Evolutionary conservation across 768 basidiomycete genomes (phyloP), one percentile per base, ranked within the genome.

Genomic region (Xerocomellus amylosporus): DNA sequence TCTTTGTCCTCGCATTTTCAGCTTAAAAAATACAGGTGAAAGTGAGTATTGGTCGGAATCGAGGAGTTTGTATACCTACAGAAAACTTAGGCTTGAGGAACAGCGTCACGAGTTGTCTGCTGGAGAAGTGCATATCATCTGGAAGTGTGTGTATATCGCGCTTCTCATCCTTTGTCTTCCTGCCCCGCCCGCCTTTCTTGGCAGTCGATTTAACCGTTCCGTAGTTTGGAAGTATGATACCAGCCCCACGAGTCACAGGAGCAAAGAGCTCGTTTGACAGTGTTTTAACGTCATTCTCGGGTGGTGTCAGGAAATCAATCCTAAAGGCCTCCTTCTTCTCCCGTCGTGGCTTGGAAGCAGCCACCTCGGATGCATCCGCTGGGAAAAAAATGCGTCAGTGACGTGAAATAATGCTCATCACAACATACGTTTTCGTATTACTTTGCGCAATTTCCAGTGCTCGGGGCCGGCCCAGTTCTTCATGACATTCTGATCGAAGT

Each of bases 381-480:
- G 70, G 53, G 53, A 64, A 56, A 47, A 30, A 49, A 12, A 24
- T 54, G 49, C 8, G 26, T 31, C 28, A 38, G 49, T 53, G 46
- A 42, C 52, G 46, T 24, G 20, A 37, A 45, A 46, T 22, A 12
- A 44, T 45, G n/a, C 26, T 26, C 19, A 45, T 14, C 7, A 41
- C 51, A 13, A 70, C 84, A 72, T 58, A 95, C 93, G 80, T 77
- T 81, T 83, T 55, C 88, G 82, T 49, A 93, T 76, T n/a, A 86
- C 79, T 66, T 86, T 89, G 57, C 89, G 77, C 64, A 98, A 71
- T 69, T 96, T 98, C 96, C 97, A 99, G 67, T 99, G 97, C 71
- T 98, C 93, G 8, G 95, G 95, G 0, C 97, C 97, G 4, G 97
- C 97, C 97, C 97, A 99, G 62, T 96, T 96, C 79, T 91, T 96